A percentile compares a stretch with the other conserved stretches of the same genome.
Conservation (phyloP, 2,329 filamentous ascomycete species). For the Zymoseptoria tritici region DNA sequence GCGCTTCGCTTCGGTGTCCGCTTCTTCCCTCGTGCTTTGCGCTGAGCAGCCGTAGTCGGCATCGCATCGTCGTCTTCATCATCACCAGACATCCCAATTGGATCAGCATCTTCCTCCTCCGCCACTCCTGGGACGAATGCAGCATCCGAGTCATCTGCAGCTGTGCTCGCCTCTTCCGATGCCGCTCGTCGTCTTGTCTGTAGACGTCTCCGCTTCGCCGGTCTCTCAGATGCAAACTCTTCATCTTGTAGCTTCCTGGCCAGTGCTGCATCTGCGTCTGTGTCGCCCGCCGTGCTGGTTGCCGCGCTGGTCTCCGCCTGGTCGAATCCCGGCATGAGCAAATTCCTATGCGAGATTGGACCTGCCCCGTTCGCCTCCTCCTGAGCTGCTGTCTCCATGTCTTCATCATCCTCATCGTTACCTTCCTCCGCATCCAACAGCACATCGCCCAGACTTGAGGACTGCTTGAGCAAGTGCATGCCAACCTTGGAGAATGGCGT, state of each 20-base stretch:
- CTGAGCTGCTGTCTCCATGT: slow-evolving; percentile 20
- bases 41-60: slow-evolving; percentile 22
- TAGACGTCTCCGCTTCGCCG: slow-evolving; percentile 37
- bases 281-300: slow-evolving; percentile 13
- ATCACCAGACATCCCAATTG: slow-evolving; percentile 33
- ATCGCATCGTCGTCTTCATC: slow-evolving; percentile 31
- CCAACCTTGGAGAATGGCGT: slow-evolving; percentile 84
- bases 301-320: slow-evolving; percentile 20
- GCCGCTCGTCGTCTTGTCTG: slow-evolving; percentile 20
- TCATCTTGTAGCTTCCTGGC: slow-evolving; percentile 28
- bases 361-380: slow-evolving; percentile 18
- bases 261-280: slow-evolving; percentile 26
- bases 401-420: slow-evolving; percentile 37
- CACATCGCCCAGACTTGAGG: slow-evolving; percentile 66
- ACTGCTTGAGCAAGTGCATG: slow-evolving; percentile 53
- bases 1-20: slow-evolving; percentile 29
- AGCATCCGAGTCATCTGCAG: slow-evolving; percentile 34
- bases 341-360: slow-evolving; percentile 41
- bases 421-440: slow-evolving; percentile 78
- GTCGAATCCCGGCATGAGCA: slow-evolving; percentile 43
- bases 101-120: slow-evolving; percentile 33
- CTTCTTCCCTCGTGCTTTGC: slow-evolving; percentile 26
- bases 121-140: slow-evolving; percentile 31
- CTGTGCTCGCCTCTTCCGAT: slow-evolving; percentile 16
- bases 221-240: slow-evolving; percentile 31